phyloP scores from a whole-genome alignment of 2,329 filamentous ascomycete species.

The Gremmenia infestans region DNA sequence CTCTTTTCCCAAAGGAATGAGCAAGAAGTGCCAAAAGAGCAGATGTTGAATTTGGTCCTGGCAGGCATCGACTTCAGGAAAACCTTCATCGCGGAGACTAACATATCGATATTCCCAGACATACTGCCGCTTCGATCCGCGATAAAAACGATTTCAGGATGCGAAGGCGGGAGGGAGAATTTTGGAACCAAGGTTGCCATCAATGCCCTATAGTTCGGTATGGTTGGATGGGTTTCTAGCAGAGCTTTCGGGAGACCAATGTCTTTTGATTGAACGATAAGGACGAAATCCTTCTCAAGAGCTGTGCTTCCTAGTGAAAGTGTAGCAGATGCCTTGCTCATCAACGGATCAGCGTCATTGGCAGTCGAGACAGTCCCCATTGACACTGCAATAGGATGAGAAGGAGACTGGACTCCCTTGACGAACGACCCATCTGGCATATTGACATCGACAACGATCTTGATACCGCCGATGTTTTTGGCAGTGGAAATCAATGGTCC shows the following conservation, averaged over 20 bases:
- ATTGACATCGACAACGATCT: conserved; percentile 53
- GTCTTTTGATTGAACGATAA: conserved; percentile 58
- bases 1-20: conserved; percentile 46
- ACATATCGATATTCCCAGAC: conserved; percentile 46
- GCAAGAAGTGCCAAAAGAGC: conserved; percentile 53
- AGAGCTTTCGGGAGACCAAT: conserved; percentile 58
- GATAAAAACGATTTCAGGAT: conserved; percentile 64
- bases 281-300: conserved; percentile 61
- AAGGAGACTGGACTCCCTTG: conserved; percentile 59
- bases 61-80: conserved; percentile 63
- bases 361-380: conserved; percentile 53
- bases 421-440: conserved; percentile 54
- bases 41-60: conserved; percentile 65
- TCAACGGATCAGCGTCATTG: conserved; percentile 42
- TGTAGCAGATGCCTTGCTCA: conserved; percentile 58
- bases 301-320: conserved; percentile 47
- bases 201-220: conserved; percentile 57
- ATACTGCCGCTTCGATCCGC: conserved; percentile 69
- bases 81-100: conserved; percentile 52
- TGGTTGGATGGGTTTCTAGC: conserved; percentile 58
- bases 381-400: conserved; percentile 60
- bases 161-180: conserved; percentile 53
- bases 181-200: conserved; percentile 69
- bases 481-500: conserved; percentile 10
- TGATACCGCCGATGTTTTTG: conserved; percentile 15